A percentile compares a stretch with the other conserved stretches of the same genome.
phyloP scores from a whole-genome alignment of 192 early-diverging fungal genomes.

The Coemansia sp. region DNA sequence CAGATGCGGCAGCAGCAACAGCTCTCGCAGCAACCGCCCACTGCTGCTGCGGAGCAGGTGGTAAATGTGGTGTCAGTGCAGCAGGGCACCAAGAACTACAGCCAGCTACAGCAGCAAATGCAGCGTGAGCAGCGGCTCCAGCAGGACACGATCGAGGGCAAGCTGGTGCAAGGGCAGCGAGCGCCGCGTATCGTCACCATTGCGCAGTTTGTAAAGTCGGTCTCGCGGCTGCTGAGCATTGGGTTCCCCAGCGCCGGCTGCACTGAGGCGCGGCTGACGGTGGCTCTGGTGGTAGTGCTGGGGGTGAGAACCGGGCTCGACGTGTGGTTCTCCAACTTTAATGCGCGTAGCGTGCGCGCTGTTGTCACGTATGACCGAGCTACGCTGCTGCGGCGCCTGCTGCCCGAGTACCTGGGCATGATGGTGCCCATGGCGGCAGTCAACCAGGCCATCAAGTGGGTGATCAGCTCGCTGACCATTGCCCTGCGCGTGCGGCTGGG shows the following conservation, averaged over 20 bases:
- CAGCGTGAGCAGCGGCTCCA: conserved; percentile 46
- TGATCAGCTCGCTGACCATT: conserved; percentile 52
- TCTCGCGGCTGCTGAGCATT: conserved; percentile 42
- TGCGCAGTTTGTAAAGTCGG: conserved; percentile 49
- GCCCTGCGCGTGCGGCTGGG: conserved; percentile 52
- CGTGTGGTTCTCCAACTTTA: conserved; percentile 58
- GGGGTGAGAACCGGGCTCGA: conserved; percentile 50
- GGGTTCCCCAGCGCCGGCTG: conserved; percentile 42
- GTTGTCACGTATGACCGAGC: conserved; percentile 48
- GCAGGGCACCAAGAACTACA: conserved; percentile 40
- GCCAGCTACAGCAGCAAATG: conserved; percentile 48
- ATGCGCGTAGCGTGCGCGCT: conserved; percentile 47
- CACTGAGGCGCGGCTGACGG: conserved; percentile 45
- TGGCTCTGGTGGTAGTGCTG: conserved; percentile 42
- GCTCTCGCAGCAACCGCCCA: conserved; percentile 4
- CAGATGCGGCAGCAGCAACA: conserved; percentile 23
- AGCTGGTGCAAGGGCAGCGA: conserved; percentile 20
- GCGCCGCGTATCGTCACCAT: conserved; percentile 51
- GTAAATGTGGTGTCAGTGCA: conserved; percentile 47
- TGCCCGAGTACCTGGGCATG: conserved; percentile 57
- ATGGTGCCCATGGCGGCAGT: conserved; percentile 52
- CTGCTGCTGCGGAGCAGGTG: conserved; percentile 20
- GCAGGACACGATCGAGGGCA: conserved; percentile 36
- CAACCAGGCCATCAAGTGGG: conserved; percentile 59
- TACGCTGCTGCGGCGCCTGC: conserved; percentile 41